Conservation (phyloP, 352 stramenopile species). For the Globisporangium paroecandrum region DNA sequence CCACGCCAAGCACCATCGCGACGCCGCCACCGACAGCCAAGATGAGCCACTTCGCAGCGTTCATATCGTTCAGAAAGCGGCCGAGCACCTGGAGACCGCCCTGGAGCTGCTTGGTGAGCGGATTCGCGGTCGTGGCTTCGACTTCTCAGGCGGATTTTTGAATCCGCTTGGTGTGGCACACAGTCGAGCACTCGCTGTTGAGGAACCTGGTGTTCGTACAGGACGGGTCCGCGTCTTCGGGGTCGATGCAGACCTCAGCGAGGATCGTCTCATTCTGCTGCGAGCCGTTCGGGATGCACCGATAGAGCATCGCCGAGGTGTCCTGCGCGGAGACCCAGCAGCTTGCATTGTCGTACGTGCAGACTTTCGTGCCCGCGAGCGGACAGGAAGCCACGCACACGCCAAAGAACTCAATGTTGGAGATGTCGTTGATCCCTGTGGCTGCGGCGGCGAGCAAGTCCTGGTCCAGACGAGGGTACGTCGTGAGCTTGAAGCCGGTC, state of each 20-base stretch:
- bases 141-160: constrained; percentile 62
- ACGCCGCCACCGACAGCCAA: constrained; percentile 50
- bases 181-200: constrained; percentile 27
- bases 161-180: constrained; percentile 67
- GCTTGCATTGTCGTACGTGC: constrained; percentile 62
- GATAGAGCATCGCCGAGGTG: constrained; percentile 59
- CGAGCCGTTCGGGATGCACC: constrained; percentile 65
- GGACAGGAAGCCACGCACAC: constrained; percentile 73
- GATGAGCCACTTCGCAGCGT: constrained; percentile 51
- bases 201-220: constrained; percentile 46
- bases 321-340: constrained; percentile 61
- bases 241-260: constrained; percentile 59
- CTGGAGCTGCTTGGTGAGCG: constrained; percentile 71
- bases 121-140: constrained; percentile 51
- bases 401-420: constrained; percentile 72
- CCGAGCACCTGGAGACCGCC: constrained; percentile 50
- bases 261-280: constrained; percentile 55
- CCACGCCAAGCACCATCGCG: constrained; percentile 48
- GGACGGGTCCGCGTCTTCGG: constrained; percentile 40
- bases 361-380: constrained; percentile 42
- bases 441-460: constrained; percentile 57
- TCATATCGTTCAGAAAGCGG: constrained; percentile 76
- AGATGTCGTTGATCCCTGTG: constrained; percentile 30
- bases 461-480: constrained; percentile 79
- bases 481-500: constrained; percentile 40